Evolutionary conservation across 352 stramenopile species (phyloP).

Genomic region (Globisporangium middletonii): DNA sequence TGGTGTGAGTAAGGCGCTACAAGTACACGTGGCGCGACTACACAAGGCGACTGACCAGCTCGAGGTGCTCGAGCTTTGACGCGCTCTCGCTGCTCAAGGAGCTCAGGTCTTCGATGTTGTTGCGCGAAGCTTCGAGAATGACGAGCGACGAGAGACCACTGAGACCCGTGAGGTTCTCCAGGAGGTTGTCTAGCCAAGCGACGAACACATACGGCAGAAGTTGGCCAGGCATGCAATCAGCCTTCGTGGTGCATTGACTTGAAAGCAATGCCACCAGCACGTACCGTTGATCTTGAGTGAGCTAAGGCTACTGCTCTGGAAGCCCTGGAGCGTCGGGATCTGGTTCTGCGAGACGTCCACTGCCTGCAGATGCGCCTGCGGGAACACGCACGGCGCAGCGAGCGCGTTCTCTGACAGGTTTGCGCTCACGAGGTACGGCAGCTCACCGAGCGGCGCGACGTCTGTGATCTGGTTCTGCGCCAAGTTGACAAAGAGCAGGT

Average conservation of each 20-base stretch:
- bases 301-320: conserved; percentile 40
- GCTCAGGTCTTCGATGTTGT: conserved; percentile 41
- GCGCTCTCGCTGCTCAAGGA: conserved; percentile 25
- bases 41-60: conserved; percentile 30
- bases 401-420: conserved; percentile 62
- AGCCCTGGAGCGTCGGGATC: conserved; percentile 42
- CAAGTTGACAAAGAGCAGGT: conserved; percentile 70
- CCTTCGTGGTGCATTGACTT: neutral
- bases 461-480: conserved; percentile 64
- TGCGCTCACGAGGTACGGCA: conserved; percentile 52
- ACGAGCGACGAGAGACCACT: conserved; percentile 33
- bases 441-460: conserved; percentile 31
- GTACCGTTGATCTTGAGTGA: conserved; percentile 61
- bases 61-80: conserved; percentile 43
- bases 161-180: conserved; percentile 47
- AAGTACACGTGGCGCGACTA: neutral
- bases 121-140: conserved; percentile 52
- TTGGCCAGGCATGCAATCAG: too few species aligned
- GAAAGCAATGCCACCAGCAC: neutral
- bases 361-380: conserved; percentile 57
- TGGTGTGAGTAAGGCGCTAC: neutral
- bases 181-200: conserved; percentile 31
- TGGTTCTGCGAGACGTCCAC: conserved; percentile 70
- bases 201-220: neutral
- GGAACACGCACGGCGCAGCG: conserved; percentile 21